A percentile compares a stretch with the other conserved stretches of the same genome.
phyloP scores from a whole-genome alignment of 129 eudicot genomes.

The Centrapalus pauciflorus region DNA sequence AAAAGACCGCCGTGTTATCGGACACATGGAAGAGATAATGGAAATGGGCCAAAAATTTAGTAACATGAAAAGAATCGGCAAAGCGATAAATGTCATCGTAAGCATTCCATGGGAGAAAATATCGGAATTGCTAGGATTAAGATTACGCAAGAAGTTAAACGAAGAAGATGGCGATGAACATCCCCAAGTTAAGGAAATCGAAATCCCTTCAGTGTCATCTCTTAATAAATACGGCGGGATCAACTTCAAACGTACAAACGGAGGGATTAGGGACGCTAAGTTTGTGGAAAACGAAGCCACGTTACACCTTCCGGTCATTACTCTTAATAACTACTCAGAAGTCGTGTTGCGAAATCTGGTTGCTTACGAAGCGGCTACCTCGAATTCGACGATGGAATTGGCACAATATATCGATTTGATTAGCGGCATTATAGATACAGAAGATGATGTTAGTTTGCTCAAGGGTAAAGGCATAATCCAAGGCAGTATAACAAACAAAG shows the following conservation, averaged over 20 bases:
- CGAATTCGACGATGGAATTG: conserved; percentile 8
- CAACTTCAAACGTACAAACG: conserved; percentile 11
- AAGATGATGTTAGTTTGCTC: conserved; percentile 38
- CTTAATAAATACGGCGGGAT: conserved; percentile 19
- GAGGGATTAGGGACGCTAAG: conserved; percentile 17
- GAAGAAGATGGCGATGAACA: conserved; percentile 14
- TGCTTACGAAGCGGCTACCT: conserved; percentile 29
- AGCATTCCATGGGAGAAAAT: conserved; percentile 34
- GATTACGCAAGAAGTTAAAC: neutral
- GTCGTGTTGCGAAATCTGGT: conserved; percentile 37
- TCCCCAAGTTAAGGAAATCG: conserved; percentile 27
- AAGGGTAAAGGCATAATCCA: conserved; percentile 17
- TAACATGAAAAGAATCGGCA: conserved; percentile 10
- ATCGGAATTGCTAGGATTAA: conserved; percentile 16
- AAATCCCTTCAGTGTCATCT: conserved; percentile 36
- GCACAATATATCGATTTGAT: conserved; percentile 30
- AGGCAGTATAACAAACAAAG: conserved; percentile 16
- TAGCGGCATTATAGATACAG: conserved; percentile 40
- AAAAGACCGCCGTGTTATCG: neutral
- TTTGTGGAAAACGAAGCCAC: conserved; percentile 1
- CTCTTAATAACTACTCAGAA: conserved; percentile 25
- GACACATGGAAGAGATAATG: conserved; percentile 16
- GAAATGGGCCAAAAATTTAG: conserved; percentile 24
- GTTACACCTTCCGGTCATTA: conserved; percentile 32
- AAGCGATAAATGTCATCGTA: conserved; percentile 19